Conservation (phyloP, 441 rosid species). For the Dalechampia spathulata region DNA sequence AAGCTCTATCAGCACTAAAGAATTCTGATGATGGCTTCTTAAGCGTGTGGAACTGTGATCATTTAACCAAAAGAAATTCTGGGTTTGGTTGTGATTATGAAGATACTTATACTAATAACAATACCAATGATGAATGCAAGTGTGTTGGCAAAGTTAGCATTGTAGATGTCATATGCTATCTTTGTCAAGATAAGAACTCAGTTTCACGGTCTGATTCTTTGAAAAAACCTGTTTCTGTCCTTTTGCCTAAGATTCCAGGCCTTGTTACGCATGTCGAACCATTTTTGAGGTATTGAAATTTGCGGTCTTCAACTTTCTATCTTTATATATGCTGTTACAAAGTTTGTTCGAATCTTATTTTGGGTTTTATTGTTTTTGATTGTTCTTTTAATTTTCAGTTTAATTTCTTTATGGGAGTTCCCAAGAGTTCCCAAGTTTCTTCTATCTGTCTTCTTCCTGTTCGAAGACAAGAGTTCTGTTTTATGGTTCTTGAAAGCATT, state of each 20-base stretch:
- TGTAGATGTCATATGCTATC: conserved; percentile 76
- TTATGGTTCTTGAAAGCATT: conserved; percentile 5
- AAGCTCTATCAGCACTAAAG: conserved; percentile 45
- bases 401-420: conserved; percentile 13
- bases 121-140: conserved; percentile 24
- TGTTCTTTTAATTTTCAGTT: conserved; percentile 10
- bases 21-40: conserved; percentile 47
- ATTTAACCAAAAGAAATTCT: conserved; percentile 1
- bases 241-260: conserved; percentile 40
- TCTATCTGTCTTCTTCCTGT: neutral
- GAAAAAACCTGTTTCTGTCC: conserved; percentile 49
- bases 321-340: neutral
- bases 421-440: neutral
- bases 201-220: conserved; percentile 44
- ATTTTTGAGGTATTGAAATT: conserved; percentile 46
- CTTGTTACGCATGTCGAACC: conserved; percentile 55
- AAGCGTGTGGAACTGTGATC: conserved; percentile 65
- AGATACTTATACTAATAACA: neutral
- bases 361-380: neutral
- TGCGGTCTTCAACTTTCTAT: neutral
- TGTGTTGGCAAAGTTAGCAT: conserved; percentile 79
- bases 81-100: neutral
- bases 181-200: conserved; percentile 46
- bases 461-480: conserved; percentile 3
- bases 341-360: neutral